These are phyloP conservation scores for Myxozyma neotropica DNA, from an alignment of 805 yeast genomes.

Conservation along the genomic window DNA sequence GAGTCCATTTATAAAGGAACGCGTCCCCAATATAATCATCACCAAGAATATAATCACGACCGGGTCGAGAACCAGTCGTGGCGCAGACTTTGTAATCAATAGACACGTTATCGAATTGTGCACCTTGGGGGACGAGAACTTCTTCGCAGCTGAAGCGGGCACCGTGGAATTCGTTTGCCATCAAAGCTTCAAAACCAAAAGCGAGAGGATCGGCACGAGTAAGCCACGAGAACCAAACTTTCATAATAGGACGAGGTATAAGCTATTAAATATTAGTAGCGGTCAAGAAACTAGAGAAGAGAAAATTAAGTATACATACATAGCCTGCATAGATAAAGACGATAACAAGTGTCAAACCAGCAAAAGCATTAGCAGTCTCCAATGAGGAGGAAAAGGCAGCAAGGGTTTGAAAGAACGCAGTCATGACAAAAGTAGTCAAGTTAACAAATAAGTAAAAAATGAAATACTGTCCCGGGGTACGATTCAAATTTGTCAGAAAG, in stretches of 20 bases:
- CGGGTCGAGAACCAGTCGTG: conserved; percentile 62
- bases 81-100: conserved; percentile 52
- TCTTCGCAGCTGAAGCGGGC: conserved; percentile 55
- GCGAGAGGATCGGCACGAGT: conserved; percentile 59
- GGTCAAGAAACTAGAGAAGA: conserved; percentile 38
- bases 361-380: conserved; percentile 51
- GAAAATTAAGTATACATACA: conserved; percentile 1
- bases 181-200: conserved; percentile 63
- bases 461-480: conserved; percentile 59
- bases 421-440: conserved; percentile 55
- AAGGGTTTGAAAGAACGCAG: conserved; percentile 52
- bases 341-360: conserved; percentile 48
- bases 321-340: conserved; percentile 52
- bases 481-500: conserved; percentile 57
- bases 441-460: conserved; percentile 50
- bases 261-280: conserved; percentile 7
- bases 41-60: conserved; percentile 57
- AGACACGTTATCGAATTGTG: conserved; percentile 50
- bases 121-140: conserved; percentile 60
- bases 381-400: conserved; percentile 43
- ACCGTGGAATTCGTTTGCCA: conserved; percentile 66
- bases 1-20: conserved; percentile 56
- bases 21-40: conserved; percentile 54
- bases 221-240: conserved; percentile 74
- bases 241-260: conserved; percentile 60